Percentiles rank a stretch among this genome's conserved stretches.
These are phyloP conservation scores for Biscogniauxia marginata DNA, from an alignment of 2,329 filamentous ascomycete genomes.

Conservation along the genomic window DNA sequence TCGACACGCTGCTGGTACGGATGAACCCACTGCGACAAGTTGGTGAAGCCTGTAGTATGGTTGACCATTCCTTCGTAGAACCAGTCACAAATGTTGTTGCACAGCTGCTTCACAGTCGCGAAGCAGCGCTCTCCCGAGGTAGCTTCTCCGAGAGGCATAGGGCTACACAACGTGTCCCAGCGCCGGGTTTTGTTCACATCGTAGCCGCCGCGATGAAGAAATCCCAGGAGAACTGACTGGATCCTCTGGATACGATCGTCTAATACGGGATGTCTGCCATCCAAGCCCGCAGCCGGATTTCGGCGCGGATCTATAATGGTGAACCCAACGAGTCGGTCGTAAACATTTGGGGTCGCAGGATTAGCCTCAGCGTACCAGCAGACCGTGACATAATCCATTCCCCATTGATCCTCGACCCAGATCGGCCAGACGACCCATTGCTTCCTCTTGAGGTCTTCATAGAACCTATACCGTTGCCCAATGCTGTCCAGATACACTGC, in stretches of 20 bases:
- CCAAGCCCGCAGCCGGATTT: background rate
- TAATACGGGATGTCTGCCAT: constrained; percentile 10
- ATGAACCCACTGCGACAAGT: constrained; percentile 22
- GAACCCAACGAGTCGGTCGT: constrained; percentile 9
- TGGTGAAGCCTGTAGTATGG: constrained; percentile 1
- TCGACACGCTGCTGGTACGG: constrained; percentile 27
- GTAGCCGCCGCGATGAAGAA: constrained; percentile 12
- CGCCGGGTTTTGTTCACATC: background rate
- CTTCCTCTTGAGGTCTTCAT: constrained; percentile 15
- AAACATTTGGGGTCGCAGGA: background rate
- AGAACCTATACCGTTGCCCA: constrained; percentile 8
- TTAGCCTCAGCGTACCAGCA: constrained; percentile 15
- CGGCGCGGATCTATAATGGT: constrained; percentile 27
- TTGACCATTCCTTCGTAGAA: background rate
- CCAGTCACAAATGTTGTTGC: constrained; percentile 5
- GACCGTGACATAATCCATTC: constrained; percentile 23
- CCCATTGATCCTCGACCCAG: constrained; percentile 29
- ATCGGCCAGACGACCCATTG: constrained; percentile 27
- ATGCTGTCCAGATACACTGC: background rate
- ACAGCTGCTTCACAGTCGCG: constrained; percentile 21
- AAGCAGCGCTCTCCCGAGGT: constrained; percentile 30
- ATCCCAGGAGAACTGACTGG: constrained; percentile 1
- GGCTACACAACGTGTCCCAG: constrained; percentile 8
- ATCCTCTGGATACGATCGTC: constrained; percentile 12
- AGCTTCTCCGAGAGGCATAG: constrained; percentile 22